These are phyloP conservation scores for Fusarium anguioides DNA, from an alignment of 2,329 filamentous ascomycete genomes.

Conservation along the genomic window DNA sequence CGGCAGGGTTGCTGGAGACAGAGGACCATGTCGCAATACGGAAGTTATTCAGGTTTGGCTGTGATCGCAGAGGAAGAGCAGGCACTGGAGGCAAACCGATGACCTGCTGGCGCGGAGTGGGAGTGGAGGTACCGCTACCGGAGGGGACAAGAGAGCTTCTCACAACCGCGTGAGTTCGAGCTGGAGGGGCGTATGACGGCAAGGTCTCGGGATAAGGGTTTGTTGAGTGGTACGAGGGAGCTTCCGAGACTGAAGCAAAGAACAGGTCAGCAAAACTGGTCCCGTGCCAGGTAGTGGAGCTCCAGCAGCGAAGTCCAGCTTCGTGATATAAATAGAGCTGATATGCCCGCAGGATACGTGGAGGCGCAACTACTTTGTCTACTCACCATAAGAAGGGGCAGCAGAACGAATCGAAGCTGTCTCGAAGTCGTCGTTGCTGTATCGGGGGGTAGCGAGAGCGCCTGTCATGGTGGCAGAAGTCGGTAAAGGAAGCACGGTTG, in stretches of 20 bases:
- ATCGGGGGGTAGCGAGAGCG: slow-evolving; percentile 48
- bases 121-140: slow-evolving; percentile 41
- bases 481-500: slow-evolving; percentile 21
- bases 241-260: slow-evolving; percentile 65
- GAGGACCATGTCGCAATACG: slow-evolving; percentile 72
- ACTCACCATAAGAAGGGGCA: slow-evolving; percentile 75
- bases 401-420: slow-evolving; percentile 74
- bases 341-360: not conserved
- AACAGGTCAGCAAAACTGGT: slow-evolving; percentile 33
- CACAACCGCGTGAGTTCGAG: slow-evolving; percentile 23
- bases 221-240: slow-evolving; percentile 71
- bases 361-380: slow-evolving; percentile 1
- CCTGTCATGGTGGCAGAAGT: slow-evolving; percentile 48
- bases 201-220: slow-evolving; percentile 59
- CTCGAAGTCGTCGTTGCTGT: slow-evolving; percentile 68
- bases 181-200: slow-evolving; percentile 62
- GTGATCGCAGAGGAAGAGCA: slow-evolving; percentile 50
- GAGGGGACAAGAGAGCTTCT: slow-evolving; percentile 37
- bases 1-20: slow-evolving; percentile 62
- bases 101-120: slow-evolving; percentile 48
- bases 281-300: slow-evolving; percentile 26
- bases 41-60: slow-evolving; percentile 63
- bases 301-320: slow-evolving; percentile 9
- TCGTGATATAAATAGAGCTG: slow-evolving; percentile 13
- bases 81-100: slow-evolving; percentile 65